phyloP scores from a whole-genome alignment of 2,329 filamentous ascomycete genomes.

The Diaporthe citriasiana region DNA sequence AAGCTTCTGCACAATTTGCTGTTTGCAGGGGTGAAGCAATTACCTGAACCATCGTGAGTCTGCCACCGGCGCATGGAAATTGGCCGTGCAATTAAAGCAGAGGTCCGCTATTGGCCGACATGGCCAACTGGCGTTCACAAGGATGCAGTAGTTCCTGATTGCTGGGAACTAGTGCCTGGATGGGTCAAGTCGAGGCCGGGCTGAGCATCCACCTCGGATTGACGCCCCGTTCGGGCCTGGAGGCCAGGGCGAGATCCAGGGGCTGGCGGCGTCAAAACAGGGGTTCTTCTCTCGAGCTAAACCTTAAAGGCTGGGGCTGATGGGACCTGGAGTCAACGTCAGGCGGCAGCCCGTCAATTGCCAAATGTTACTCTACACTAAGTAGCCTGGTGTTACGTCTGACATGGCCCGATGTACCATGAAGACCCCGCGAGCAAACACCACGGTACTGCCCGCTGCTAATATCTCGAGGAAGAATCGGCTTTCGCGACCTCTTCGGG shows the following conservation, averaged over 20 bases:
- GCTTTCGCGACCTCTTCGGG: not conserved
- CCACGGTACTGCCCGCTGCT: not conserved
- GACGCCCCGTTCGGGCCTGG: conserved; percentile 15
- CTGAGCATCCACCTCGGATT: conserved; percentile 28
- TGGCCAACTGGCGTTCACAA: conserved; percentile 3
- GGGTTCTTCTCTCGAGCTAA: conserved; percentile 18
- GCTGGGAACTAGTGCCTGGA: conserved; percentile 17
- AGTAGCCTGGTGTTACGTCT: not conserved
- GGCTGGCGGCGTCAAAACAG: conserved; percentile 14
- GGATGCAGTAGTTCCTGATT: conserved; percentile 28
- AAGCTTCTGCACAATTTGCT: conserved; percentile 31
- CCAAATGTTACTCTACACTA: not conserved
- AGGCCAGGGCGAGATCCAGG: conserved; percentile 21
- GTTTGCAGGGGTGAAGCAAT: conserved; percentile 12
- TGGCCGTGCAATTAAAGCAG: not conserved
- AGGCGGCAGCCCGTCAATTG: conserved; percentile 5
- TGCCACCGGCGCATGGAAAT: conserved; percentile 22
- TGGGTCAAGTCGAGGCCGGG: conserved; percentile 22
- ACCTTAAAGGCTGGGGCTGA: conserved; percentile 27
- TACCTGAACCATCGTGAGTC: conserved; percentile 26
- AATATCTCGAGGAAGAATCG: not conserved
- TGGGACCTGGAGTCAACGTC: not conserved
- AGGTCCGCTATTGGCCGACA: conserved; percentile 12
- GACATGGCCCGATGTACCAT: not conserved
- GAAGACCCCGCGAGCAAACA: conserved; percentile 4